phyloP scores from a whole-genome alignment of 2,329 filamentous ascomycete genomes.

The Cryphonectria carpinicola region DNA sequence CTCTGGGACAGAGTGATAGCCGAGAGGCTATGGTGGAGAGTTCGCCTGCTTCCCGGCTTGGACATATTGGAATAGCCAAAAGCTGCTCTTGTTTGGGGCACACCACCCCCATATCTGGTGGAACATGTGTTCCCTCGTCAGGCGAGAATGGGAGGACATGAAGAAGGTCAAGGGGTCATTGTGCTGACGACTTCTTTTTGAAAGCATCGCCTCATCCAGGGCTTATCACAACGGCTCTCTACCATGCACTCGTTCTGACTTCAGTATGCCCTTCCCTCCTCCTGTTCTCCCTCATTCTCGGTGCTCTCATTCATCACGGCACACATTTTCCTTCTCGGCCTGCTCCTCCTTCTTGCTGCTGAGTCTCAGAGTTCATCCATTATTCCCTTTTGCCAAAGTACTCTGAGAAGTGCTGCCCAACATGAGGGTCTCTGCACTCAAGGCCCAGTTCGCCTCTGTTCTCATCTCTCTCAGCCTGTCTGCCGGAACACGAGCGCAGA shows the following conservation, averaged over 20 bases:
- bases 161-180: not conserved
- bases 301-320: not conserved
- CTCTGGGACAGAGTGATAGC: not conserved
- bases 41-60: not conserved
- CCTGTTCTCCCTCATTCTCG: not conserved
- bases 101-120: not conserved
- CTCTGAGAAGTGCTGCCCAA: not conserved
- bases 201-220: not conserved
- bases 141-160: not conserved
- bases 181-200: not conserved
- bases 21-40: not conserved
- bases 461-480: not conserved
- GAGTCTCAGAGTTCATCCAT: not conserved
- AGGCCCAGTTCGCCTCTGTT: not conserved
- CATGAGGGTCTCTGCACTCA: not conserved
- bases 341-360: not conserved
- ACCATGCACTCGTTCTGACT: not conserved
- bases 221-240: not conserved
- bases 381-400: not conserved
- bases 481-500: not conserved
- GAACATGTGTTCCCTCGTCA: constrained; percentile 2
- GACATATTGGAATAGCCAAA: not conserved
- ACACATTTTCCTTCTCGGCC: not conserved
- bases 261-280: not conserved
- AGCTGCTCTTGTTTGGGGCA: not conserved